Evolutionary conservation across 495 filamentous ascomycete genomes (phyloP), one percentile per base, ranked within the genome.

Genomic region (Aspergillus campestris): DNA sequence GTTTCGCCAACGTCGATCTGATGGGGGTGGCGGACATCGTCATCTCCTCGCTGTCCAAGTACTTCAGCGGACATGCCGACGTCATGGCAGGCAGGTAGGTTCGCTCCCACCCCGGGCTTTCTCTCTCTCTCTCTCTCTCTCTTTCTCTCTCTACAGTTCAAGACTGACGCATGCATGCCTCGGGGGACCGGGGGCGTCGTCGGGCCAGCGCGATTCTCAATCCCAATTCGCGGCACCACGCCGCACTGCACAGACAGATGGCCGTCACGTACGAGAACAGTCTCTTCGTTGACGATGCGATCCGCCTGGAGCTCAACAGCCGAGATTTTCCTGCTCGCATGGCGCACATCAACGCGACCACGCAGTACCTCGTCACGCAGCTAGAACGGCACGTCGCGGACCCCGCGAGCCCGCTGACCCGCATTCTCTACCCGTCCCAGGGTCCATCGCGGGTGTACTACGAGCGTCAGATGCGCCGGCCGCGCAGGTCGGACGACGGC

Each of bases 1-100:
- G 62, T 5, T 71, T 69, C n/a, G 64, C 60, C 47, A 79, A 79
- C 45, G 52, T 75, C 15, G 66, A 75, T 46, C 31, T 66, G 0
- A 15, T 62, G 9, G 41, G 32, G 0, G 38, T 52, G n/a, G 57
- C 42, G 0, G 64, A 68, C 40, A 45, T 67, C 6, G 35, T 64
- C 4, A 38, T 53, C 34, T 57, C 58, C 0, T 57, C 52, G 7
- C 46, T 67, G n/a, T 59, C 60, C n/a, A 67, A 67, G 51, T 50
- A 45, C 6, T 62, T 64, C 40, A 58, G 40, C 40, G 63, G 63
- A 0, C 40, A 12, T n/a, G 49, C 45, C 12, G 55, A 67, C 39
- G 58, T 60, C 6, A 55, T 64, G 51, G 62, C 49, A 14, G 64
- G 61, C 0, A 56, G 52, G 52, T 57, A 41, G 29, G 38, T 37